Evolutionary conservation across 2,329 filamentous ascomycete species (phyloP).

Genomic region (Capronia americana): DNA sequence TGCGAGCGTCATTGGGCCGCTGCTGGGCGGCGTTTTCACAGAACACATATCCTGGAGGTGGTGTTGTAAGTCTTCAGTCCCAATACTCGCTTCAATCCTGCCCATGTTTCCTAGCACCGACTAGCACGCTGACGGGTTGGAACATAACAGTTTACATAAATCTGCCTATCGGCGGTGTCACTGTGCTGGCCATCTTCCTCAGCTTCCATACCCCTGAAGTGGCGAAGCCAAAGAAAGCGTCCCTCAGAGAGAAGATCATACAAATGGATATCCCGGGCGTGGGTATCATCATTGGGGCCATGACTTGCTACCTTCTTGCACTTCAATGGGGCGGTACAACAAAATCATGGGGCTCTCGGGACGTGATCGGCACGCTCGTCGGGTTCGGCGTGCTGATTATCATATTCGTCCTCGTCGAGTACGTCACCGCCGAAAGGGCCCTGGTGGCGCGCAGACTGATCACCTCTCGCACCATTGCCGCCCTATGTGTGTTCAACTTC

Average conservation of each 20-base stretch:
- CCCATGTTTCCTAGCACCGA: background rate
- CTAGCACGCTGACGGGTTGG: background rate
- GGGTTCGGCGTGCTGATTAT: slow-evolving; percentile 37
- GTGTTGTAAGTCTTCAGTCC: slow-evolving; percentile 41
- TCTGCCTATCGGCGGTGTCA: slow-evolving; percentile 42
- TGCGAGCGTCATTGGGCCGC: slow-evolving; percentile 47
- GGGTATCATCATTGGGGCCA: background rate
- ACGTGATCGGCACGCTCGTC: background rate
- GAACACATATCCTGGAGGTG: slow-evolving; percentile 45
- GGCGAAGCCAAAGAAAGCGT: background rate
- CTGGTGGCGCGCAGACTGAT: slow-evolving; percentile 48
- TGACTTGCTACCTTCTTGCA: background rate
- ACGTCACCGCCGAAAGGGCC: slow-evolving; percentile 48
- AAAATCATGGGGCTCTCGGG: background rate
- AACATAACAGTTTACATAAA: slow-evolving; percentile 46
- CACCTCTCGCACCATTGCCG: slow-evolving; percentile 46
- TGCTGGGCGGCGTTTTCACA: slow-evolving; percentile 52
- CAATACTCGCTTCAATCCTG: background rate
- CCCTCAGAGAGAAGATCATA: background rate
- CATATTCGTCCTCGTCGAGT: slow-evolving; percentile 43
- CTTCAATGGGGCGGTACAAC: slow-evolving; percentile 1
- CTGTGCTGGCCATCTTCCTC: slow-evolving; percentile 44
- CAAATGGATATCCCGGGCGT: background rate
- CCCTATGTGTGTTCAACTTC: slow-evolving; percentile 46
- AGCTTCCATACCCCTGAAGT: slow-evolving; percentile 40